Evolutionary conservation across 116 monocot species (phyloP).

Genomic region (Phalaenopsis hybrid): DNA sequence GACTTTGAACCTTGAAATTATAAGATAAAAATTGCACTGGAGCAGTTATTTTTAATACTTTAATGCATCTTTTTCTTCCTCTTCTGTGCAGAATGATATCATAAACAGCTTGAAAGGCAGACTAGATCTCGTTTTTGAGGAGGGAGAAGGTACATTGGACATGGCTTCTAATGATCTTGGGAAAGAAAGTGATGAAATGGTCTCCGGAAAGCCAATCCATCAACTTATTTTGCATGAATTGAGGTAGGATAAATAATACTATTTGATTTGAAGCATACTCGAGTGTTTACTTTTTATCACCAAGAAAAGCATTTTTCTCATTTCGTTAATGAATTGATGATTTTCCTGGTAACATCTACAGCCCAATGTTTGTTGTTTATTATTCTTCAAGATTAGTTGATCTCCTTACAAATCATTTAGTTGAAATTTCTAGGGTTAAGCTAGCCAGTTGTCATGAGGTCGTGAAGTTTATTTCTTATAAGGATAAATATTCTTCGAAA

Average conservation of each 20-base stretch:
- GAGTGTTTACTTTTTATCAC: background rate
- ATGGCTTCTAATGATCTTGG: slow-evolving; percentile 3
- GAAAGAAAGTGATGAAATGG: slow-evolving; percentile 14
- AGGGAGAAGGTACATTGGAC: slow-evolving; percentile 36
- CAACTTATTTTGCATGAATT: slow-evolving; percentile 39
- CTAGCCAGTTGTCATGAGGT: background rate
- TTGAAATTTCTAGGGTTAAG: background rate
- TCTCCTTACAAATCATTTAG: background rate
- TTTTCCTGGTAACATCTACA: background rate
- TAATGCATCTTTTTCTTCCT: slow-evolving; percentile 1
- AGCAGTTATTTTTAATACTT: background rate
- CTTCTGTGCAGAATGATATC: slow-evolving; percentile 55
- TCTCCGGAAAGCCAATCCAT: slow-evolving; percentile 28
- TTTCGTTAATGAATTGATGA: background rate
- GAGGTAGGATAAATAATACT: slow-evolving; percentile 26
- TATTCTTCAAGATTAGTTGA: background rate
- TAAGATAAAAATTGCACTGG: background rate
- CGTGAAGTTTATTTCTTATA: background rate
- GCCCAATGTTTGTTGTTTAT: background rate
- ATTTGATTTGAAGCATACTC: background rate
- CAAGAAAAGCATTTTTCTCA: background rate
- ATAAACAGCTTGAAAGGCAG: slow-evolving; percentile 68
- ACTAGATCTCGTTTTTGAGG: slow-evolving; percentile 75
- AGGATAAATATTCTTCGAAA: background rate
- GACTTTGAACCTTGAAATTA: background rate